A percentile compares a stretch with the other conserved stretches of the same genome.
These are phyloP conservation scores for Corinectria fuckeliana DNA, from an alignment of 2,329 filamentous ascomycete genomes.

Conservation along the genomic window DNA sequence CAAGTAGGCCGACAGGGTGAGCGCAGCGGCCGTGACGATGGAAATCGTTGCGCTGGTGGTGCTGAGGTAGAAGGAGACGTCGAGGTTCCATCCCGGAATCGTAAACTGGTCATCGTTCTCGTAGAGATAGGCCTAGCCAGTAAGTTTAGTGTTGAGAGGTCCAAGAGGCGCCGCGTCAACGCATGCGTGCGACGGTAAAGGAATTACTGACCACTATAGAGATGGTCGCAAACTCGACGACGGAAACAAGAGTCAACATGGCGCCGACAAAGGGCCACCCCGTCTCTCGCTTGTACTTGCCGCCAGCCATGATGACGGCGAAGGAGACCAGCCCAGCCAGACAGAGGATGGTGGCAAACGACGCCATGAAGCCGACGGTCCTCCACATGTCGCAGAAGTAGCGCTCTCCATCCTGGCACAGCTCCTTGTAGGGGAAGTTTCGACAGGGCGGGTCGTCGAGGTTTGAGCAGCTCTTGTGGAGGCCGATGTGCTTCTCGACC, in stretches of 20 bases:
- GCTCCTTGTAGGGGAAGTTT: slow-evolving; percentile 41
- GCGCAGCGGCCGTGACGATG: slow-evolving; percentile 59
- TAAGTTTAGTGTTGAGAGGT: slow-evolving; percentile 11
- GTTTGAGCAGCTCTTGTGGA: slow-evolving; percentile 82
- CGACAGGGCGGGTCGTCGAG: slow-evolving; percentile 67
- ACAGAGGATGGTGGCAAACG: slow-evolving; percentile 81
- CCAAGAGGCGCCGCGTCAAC: not conserved
- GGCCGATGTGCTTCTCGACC: slow-evolving; percentile 70
- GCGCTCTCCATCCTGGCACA: slow-evolving; percentile 55
- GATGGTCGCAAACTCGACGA: slow-evolving; percentile 79
- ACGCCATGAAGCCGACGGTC: slow-evolving; percentile 85
- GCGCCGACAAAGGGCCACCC: slow-evolving; percentile 81
- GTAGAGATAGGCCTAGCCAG: slow-evolving; percentile 75
- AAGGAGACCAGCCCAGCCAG: slow-evolving; percentile 83
- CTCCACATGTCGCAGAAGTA: slow-evolving; percentile 94
- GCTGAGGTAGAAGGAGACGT: slow-evolving; percentile 78
- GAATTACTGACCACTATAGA: slow-evolving; percentile 76
- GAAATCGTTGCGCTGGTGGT: slow-evolving; percentile 62
- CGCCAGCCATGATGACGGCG: slow-evolving; percentile 76
- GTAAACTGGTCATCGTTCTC: slow-evolving; percentile 85
- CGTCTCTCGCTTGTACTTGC: slow-evolving; percentile 77
- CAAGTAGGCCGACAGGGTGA: slow-evolving; percentile 71
- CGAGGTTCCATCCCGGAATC: slow-evolving; percentile 79
- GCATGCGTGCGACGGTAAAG: no score
- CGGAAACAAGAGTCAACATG: slow-evolving; percentile 69